Evolutionary conservation across 2,329 filamentous ascomycete species (phyloP), one percentile per base, ranked within the genome.

Genomic region (Aspergillus ibericus): DNA sequence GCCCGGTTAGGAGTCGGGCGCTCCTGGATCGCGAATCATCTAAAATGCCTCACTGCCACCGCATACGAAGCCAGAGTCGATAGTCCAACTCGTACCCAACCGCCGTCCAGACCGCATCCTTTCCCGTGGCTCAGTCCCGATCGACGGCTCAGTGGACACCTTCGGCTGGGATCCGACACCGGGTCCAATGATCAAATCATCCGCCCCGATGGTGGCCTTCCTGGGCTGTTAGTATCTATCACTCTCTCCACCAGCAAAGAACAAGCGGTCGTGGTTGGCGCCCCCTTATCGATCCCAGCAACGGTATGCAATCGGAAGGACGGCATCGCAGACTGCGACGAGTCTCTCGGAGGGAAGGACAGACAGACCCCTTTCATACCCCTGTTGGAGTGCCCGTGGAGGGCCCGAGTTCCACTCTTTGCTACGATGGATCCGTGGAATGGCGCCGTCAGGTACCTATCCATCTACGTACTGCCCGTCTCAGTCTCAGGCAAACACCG

Each of bases 121-220:
- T 40, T 53, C n/a, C 36, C 51, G 51, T 29, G 44, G 44, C 44
- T 48, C 44, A 25, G 44, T 22, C 36, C 36, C 51, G 51, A 53
- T 53, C 51, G 36, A 53, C 50, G 51, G 48, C 35, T 20, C 20
- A 34, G 51, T 53, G 51, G 51, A 40, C 25, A 27, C 34, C 38
- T 48, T 53, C 51, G 51, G 51, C 38, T 53, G 51, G 51, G 36
- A 53, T 42, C 51, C 51, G 51, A 35, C 40, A 40, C 51, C 51
- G 51, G 51, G 36, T 53, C 18, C 25, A 53, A 18, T 42, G 12
- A 29, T 53, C 51, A 29, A 42, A 42, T 42, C 38, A 42, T 42
- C 38, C 20, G 12, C 38, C 38, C 29, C 29, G 29, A 32, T 32
- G 29, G 8, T 32, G 29, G 29, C 29, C 29, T 25, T 25, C 22